Evolutionary conservation across 306 rosid genomes (phyloP).

Genomic region (Rosa lucieae): DNA sequence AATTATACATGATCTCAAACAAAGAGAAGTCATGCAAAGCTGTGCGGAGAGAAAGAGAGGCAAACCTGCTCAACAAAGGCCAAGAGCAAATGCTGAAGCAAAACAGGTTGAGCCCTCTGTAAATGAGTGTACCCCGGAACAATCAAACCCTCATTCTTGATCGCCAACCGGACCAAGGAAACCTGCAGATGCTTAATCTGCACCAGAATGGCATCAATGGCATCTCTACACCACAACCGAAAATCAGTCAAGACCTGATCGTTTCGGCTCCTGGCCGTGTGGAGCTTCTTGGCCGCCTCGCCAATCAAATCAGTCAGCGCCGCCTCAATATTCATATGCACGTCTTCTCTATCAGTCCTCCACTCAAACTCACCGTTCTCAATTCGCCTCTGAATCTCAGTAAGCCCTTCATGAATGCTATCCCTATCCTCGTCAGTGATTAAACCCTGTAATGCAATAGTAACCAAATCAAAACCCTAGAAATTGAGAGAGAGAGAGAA

Average conservation of each 20-base stretch:
- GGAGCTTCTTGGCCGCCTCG: slow-evolving; percentile 94
- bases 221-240: slow-evolving; percentile 87
- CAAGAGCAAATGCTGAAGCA: slow-evolving; percentile 76
- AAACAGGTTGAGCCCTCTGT: slow-evolving; percentile 90
- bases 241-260: slow-evolving; percentile 84
- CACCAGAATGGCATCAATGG: slow-evolving; percentile 61
- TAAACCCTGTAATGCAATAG: slow-evolving; percentile 47
- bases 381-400: slow-evolving; percentile 63
- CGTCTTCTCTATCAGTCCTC: slow-evolving; percentile 95
- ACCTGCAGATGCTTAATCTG: slow-evolving; percentile 64
- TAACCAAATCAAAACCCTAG: background rate
- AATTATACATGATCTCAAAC: background rate
- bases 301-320: slow-evolving; percentile 88
- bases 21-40: background rate
- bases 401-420: slow-evolving; percentile 65
- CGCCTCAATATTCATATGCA: slow-evolving; percentile 98
- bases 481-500: background rate
- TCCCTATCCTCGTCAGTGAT: slow-evolving; percentile 64
- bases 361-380: slow-evolving; percentile 78
- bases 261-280: slow-evolving; percentile 88
- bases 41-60: background rate
- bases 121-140: slow-evolving; percentile 95
- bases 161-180: slow-evolving; percentile 58
- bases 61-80: slow-evolving; percentile 95
- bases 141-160: slow-evolving; percentile 67